A percentile compares a stretch with the other conserved stretches of the same genome.
Conservation (phyloP, 305 asterid species). For the Fraxinus platypoda region DNA sequence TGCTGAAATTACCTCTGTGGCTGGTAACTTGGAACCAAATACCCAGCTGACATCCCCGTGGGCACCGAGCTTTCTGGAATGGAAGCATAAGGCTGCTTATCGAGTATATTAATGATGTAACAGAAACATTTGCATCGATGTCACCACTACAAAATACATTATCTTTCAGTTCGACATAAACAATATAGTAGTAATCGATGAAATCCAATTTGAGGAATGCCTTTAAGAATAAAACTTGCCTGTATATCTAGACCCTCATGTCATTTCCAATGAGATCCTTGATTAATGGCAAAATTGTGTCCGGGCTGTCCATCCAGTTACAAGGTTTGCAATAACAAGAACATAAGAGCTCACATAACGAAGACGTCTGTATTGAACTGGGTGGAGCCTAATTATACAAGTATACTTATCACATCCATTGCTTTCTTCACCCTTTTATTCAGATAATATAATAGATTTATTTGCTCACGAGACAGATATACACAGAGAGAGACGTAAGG, state of each 20-base stretch:
- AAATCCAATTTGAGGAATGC: neutral
- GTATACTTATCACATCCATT: neutral
- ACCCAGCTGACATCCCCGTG: slow-evolving; percentile 24
- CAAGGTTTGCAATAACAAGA: neutral
- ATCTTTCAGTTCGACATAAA: neutral
- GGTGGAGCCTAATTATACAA: neutral
- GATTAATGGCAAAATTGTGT: slow-evolving; percentile 32
- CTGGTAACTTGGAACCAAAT: neutral
- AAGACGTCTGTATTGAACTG: neutral
- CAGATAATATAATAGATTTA: neutral
- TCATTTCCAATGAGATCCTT: slow-evolving; percentile 29
- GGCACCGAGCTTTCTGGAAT: slow-evolving; percentile 30
- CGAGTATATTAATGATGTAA: slow-evolving; percentile 36
- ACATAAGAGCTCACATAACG: neutral
- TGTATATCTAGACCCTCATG: slow-evolving; percentile 32
- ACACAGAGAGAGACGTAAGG: neutral
- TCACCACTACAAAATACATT: slow-evolving; percentile 30
- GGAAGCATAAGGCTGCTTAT: slow-evolving; percentile 35
- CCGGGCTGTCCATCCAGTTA: slow-evolving; percentile 30
- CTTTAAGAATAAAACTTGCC: neutral
- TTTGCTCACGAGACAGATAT: neutral
- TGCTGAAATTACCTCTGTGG: neutral
- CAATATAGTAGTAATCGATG: neutral
- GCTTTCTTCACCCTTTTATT: neutral
- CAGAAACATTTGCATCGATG: slow-evolving; percentile 39